Conservation (phyloP, 257 asterid species). For the Forsythia viridissima region DNA sequence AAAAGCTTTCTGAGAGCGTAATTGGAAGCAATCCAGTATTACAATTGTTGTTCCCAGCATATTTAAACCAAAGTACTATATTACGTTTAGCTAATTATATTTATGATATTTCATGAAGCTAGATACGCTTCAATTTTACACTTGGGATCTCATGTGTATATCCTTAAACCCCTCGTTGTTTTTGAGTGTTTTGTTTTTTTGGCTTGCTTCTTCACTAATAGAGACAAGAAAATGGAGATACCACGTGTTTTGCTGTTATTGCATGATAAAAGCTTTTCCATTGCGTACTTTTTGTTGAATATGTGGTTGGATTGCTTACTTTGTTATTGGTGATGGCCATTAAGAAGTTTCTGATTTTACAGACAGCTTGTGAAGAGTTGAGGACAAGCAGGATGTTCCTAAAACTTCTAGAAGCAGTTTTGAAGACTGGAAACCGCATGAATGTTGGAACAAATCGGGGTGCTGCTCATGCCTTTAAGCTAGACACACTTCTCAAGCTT, state of each 20-base stretch:
- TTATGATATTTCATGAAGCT: neutral
- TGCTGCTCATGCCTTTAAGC: conserved; percentile 96
- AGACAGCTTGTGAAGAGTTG: conserved; percentile 94
- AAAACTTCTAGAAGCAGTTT: conserved; percentile 94
- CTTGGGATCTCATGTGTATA: neutral
- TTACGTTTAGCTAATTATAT: neutral
- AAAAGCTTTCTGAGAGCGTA: neutral
- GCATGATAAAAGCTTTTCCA: neutral
- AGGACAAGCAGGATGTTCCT: conserved; percentile 85
- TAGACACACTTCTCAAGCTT: conserved; percentile 93
- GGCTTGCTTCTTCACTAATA: neutral
- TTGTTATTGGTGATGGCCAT: neutral
- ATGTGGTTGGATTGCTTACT: neutral
- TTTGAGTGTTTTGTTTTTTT: neutral
- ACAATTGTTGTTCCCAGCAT: neutral
- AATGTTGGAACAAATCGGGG: conserved; percentile 96
- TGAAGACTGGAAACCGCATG: conserved; percentile 95
- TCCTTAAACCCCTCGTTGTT: neutral
- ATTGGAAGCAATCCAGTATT: neutral
- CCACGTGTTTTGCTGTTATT: neutral
- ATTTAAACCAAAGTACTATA: neutral
- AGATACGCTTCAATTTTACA: neutral
- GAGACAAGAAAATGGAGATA: neutral
- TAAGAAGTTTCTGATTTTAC: conserved; percentile 25
- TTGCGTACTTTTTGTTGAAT: neutral